Conservation (phyloP, 495 filamentous ascomycete genomes). For the Aspergillus wentii region DNA sequence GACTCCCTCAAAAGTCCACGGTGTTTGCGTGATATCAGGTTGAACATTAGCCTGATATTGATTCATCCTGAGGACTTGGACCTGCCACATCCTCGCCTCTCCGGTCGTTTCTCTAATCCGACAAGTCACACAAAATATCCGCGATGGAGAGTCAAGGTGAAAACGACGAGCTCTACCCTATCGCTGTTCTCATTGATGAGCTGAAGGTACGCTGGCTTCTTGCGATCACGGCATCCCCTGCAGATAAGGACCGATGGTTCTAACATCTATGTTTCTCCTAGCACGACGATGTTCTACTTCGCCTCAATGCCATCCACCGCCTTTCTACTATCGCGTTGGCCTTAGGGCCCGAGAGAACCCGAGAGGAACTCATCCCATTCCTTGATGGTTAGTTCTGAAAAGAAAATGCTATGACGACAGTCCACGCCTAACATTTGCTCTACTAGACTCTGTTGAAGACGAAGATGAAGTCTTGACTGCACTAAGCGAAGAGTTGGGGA, state of each 20-base stretch:
- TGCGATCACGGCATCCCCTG: neutral
- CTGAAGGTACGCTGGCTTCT: conserved; percentile 66
- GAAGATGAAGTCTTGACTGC: conserved; percentile 98
- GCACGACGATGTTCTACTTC: conserved; percentile 97
- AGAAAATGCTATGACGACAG: conserved; percentile 5
- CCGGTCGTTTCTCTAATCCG: conserved; percentile 13
- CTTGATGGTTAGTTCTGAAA: conserved; percentile 70
- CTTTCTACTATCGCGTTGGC: conserved; percentile 97
- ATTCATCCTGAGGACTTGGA: conserved; percentile 26
- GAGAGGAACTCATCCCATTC: conserved; percentile 97
- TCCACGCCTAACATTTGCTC: conserved; percentile 22
- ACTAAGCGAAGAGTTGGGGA: conserved; percentile 90
- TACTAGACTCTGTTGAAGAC: conserved; percentile 91
- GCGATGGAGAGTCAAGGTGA: conserved; percentile 67
- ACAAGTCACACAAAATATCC: conserved; percentile 20
- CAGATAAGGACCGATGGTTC: conserved; percentile 5
- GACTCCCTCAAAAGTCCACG: conserved; percentile 11
- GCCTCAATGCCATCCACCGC: conserved; percentile 96
- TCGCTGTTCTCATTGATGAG: conserved; percentile 98
- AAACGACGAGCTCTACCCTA: conserved; percentile 97
- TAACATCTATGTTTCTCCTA: conserved; percentile 32
- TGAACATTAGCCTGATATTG: conserved; percentile 16
- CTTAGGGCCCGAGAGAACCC: conserved; percentile 88
- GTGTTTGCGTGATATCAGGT: conserved; percentile 26
- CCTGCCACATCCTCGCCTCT: conserved; percentile 25